Percentiles rank a stretch among this genome's conserved stretches.
Evolutionary conservation across 2,329 filamentous ascomycete genomes (phyloP).

Genomic region (Geosmithia flava): DNA sequence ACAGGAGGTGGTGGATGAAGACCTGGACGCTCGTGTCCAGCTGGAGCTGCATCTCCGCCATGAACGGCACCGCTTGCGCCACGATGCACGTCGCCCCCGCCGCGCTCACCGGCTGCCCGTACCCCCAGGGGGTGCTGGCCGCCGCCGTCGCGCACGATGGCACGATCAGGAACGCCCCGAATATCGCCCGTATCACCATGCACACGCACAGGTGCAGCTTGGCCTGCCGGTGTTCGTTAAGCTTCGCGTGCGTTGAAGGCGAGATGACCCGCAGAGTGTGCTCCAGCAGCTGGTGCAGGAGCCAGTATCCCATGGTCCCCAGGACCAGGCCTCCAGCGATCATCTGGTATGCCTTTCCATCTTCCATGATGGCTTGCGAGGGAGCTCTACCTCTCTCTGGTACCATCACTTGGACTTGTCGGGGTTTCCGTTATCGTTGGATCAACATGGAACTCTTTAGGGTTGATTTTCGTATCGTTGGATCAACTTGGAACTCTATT

Average conservation of each 20-base stretch:
- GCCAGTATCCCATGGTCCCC: conserved; percentile 9
- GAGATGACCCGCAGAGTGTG: conserved; percentile 4
- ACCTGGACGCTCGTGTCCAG: conserved; percentile 8
- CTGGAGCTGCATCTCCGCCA: conserved; percentile 7
- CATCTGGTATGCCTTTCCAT: conserved; percentile 3
- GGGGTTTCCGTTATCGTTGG: no score
- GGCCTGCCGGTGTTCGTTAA: conserved; percentile 5
- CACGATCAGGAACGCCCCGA: not conserved
- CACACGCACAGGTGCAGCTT: conserved; percentile 7
- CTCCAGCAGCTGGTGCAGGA: conserved; percentile 5
- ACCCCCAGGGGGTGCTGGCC: conserved; percentile 9
- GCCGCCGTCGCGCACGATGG: conserved; percentile 9
- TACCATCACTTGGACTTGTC: no score
- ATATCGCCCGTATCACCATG: conserved; percentile 6
- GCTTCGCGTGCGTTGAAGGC: conserved; percentile 6
- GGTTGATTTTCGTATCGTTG: no score
- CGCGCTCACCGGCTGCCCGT: conserved; percentile 7
- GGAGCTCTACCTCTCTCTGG: no score
- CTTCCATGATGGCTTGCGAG: not conserved
- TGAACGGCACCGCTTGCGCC: conserved; percentile 11
- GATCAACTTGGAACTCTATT: no score
- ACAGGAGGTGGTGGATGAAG: conserved; percentile 12
- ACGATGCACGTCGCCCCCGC: conserved; percentile 10
- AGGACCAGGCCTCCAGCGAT: conserved; percentile 8
- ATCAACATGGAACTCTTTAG: no score